Evolutionary conservation across 495 filamentous ascomycete genomes (phyloP), one percentile per base, ranked within the genome.

Genomic region (Cudoniella acicularis): DNA sequence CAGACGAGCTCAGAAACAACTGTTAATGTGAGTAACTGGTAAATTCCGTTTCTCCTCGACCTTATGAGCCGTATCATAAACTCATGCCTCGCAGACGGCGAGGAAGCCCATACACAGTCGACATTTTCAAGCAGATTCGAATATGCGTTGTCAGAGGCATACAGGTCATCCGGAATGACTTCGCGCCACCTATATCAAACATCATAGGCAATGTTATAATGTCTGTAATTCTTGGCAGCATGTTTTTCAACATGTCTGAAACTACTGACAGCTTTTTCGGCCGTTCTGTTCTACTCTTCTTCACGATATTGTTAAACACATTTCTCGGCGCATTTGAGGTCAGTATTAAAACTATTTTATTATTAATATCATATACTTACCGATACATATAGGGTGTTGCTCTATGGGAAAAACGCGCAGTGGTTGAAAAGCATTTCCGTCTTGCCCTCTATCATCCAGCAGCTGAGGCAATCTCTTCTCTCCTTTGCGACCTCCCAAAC

Each of bases 81-180:
- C n/a, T n/a, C n/a, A n/a, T n/a, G n/a, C n/a, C n/a, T n/a, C n/a
- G n/a, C n/a, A n/a, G n/a, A n/a, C n/a, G n/a, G n/a, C n/a, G n/a
- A n/a, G n/a, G 77, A 55, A 90, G 87, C 1, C 88, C 89, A 1
- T 93, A 86, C 64, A 92, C 87, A 1, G 71, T 93, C 22, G 89
- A 88, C n/a, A n/a, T n/a, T 0, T 85, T 85, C 56, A 54, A 62
- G 13, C 90, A 94, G 67, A 67, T 92, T 52, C 66, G 74, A 49
- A 77, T 92, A 3, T 93, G 92, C 68, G 88, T 11, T 91, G 85
- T 69, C 74, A 77, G 63, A 77, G 86, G 36, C 73, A 96, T 2
- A n/a, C n/a, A n/a, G n/a, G 77, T 72, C 20, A 87, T n/a, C n/a
- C n/a, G n/a, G n/a, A n/a, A 83, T 16, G 90, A 96, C 63, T 78